Evolutionary conservation across 2,329 filamentous ascomycete genomes (phyloP).

Genomic region (Tolypocladium album): DNA sequence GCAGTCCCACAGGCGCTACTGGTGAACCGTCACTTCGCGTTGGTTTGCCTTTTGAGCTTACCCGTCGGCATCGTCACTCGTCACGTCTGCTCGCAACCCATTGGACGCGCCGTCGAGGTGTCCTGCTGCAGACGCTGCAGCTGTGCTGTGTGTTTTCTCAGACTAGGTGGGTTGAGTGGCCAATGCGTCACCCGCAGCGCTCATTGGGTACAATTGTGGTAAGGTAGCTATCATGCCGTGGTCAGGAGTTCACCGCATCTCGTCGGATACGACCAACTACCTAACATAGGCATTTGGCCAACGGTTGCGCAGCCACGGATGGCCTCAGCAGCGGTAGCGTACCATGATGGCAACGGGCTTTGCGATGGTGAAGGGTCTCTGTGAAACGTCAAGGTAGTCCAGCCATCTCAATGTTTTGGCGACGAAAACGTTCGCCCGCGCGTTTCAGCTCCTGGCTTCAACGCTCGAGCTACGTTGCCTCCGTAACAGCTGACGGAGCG

Average conservation of each 20-base stretch:
- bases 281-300: not conserved
- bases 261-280: not conserved
- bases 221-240: not conserved
- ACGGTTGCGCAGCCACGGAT: not conserved
- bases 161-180: not conserved
- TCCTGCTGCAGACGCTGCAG: not conserved
- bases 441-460: not conserved
- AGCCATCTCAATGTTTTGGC: no score
- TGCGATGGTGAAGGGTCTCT: not conserved
- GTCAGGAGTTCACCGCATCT: not conserved
- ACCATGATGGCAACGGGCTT: not conserved
- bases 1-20: not conserved
- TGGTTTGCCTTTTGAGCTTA: no score
- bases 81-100: not conserved
- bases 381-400: not conserved
- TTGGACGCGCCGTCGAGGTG: not conserved
- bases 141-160: not conserved
- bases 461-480: not conserved
- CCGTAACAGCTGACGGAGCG: not conserved
- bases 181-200: not conserved
- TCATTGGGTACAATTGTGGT: not conserved
- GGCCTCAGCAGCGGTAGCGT: not conserved
- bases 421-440: not conserved
- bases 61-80: not conserved
- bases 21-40: not conserved